Evolutionary conservation across 2,329 filamentous ascomycete species (phyloP), one percentile per base, ranked within the genome.

Genomic region (Alternaria alternata): DNA sequence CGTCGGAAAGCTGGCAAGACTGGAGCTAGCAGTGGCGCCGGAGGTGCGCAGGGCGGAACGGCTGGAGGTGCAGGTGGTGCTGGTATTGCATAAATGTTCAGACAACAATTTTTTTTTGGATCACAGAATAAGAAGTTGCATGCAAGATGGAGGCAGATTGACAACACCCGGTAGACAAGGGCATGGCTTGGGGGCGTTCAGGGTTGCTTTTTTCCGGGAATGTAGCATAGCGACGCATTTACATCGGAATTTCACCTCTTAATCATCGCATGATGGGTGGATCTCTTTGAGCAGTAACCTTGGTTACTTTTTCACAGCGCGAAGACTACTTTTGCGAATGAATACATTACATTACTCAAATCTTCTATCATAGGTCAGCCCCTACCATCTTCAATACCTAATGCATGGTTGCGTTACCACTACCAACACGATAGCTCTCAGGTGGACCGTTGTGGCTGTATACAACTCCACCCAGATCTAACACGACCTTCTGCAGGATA

Each of bases 391-490:
- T 4, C 46, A n/a, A n/a, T 9, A 54, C 24, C 26, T 51, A 28
- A n/a, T 52, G 43, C 49, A 51, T 51, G 26, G 54, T 57, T 9
- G 54, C n/a, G n/a, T 52, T 61, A 4, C 63, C 64, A 42, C 65
- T 56, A 3, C 68, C 68, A 42, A 75, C 63, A n/a, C 70, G 77
- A 62, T 51, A 81, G 64, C 66, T 83, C 78, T 78, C 76, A 1
- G 73, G 73, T 42, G 75, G 75, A 26, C 76, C 76, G 61, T 78
- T 76, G 53, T 78, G 75, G 54, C 68, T 72, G 26, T 66, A 62
- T 42, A 59, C 62, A 12, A 77, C 74, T 16, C 76, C 76, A 0
- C 75, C 76, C 14, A 78, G 36, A 68, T 78, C 74, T 18, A 78
- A 6, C n/a, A 77, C 71, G 3, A 78, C 67, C 69, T 76, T 78